Conservation (phyloP, 2,329 filamentous ascomycete genomes). For the Raffaelea ambrosiae region DNA sequence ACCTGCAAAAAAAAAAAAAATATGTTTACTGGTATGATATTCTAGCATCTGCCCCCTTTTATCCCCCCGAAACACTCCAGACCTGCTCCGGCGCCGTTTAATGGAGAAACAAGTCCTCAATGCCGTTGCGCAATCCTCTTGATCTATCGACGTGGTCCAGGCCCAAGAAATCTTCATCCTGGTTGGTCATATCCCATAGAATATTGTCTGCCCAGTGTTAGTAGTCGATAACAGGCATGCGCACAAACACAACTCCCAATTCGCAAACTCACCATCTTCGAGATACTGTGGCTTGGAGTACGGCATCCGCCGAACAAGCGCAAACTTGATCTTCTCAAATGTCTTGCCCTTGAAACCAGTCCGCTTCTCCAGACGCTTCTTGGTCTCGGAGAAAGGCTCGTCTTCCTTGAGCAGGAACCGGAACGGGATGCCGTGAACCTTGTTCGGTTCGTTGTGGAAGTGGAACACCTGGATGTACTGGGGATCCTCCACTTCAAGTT, state of each 20-base stretch:
- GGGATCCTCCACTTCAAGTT: conserved; percentile 45
- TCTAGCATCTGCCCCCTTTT: conserved; percentile 1
- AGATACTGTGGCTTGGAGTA: conserved; percentile 78
- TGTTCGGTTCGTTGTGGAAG: conserved; percentile 81
- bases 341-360: conserved; percentile 96
- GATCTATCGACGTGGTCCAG: conserved; percentile 59
- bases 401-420: conserved; percentile 77
- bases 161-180: conserved; percentile 54
- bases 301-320: conserved; percentile 60
- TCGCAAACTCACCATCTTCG: conserved; percentile 67
- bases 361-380: conserved; percentile 85
- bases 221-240: not conserved
- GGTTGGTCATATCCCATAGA: conserved; percentile 41
- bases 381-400: conserved; percentile 84
- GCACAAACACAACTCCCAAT: not conserved
- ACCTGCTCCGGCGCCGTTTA: conserved; percentile 13
- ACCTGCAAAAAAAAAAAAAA: not conserved
- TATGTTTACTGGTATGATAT: conserved; percentile 8
- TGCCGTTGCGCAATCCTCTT: conserved; percentile 48
- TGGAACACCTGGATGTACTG: conserved; percentile 76
- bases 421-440: conserved; percentile 84
- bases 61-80: not conserved
- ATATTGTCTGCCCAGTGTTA: conserved; percentile 43
- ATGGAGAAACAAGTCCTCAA: conserved; percentile 53
- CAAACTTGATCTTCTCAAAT: conserved; percentile 98